These are phyloP conservation scores for Xerophyta viscosa DNA, from an alignment of 106 monocot species.

Conservation along the genomic window DNA sequence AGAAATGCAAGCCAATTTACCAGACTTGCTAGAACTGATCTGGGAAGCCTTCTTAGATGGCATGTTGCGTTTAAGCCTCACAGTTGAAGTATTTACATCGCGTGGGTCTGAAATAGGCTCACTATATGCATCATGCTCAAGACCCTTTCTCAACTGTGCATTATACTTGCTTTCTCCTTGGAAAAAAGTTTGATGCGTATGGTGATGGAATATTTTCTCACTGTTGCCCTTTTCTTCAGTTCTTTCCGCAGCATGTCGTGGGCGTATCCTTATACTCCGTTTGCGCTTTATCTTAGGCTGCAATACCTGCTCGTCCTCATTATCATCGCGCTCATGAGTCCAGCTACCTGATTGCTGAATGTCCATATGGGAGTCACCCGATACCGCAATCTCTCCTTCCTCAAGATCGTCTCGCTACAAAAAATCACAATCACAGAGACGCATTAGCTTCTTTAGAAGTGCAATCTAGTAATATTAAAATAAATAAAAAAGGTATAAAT, in stretches of 20 bases:
- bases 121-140: constrained; percentile 19
- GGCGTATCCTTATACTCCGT: constrained; percentile 70
- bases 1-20: constrained; percentile 37
- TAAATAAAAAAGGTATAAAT: background rate
- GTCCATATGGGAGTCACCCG: constrained; percentile 89
- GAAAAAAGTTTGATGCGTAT: constrained; percentile 17
- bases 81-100: constrained; percentile 14
- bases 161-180: constrained; percentile 26
- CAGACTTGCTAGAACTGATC: constrained; percentile 12
- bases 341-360: constrained; percentile 62
- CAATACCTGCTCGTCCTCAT: constrained; percentile 72
- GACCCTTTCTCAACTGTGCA: constrained; percentile 26
- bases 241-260: constrained; percentile 42
- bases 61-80: constrained; percentile 41
- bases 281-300: constrained; percentile 86
- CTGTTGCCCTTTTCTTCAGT: constrained; percentile 41
- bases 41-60: constrained; percentile 40
- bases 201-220: constrained; percentile 19
- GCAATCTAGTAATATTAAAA: background rate
- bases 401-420: constrained; percentile 81
- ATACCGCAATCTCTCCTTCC: constrained; percentile 91
- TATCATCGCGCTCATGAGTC: constrained; percentile 57
- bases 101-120: constrained; percentile 24
- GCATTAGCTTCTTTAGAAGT: background rate
- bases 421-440: constrained; percentile 3